Conservation (phyloP, 176 grass and related monocot species). For the Tillandsia fasciculata region DNA sequence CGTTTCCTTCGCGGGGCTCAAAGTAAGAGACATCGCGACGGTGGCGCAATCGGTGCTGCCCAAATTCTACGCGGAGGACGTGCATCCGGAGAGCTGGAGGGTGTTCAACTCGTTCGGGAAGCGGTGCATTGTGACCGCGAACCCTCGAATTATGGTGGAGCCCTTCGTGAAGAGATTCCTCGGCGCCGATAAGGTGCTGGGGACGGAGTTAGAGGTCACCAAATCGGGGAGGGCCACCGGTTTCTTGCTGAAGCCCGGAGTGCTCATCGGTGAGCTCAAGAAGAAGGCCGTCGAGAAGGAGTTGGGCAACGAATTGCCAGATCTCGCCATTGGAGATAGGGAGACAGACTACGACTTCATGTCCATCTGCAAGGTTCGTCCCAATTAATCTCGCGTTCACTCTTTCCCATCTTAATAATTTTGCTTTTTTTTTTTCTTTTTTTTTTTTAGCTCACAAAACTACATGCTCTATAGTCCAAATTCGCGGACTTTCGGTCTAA, state of each 20-base stretch:
- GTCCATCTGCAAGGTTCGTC: constrained; percentile 78
- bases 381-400: neutral
- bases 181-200: constrained; percentile 63
- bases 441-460: neutral
- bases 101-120: constrained; percentile 74
- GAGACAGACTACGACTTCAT: constrained; percentile 78
- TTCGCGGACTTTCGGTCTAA: no score
- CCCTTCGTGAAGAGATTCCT: constrained; percentile 58
- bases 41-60: constrained; percentile 77
- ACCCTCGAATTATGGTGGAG: constrained; percentile 71
- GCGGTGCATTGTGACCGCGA: constrained; percentile 64
- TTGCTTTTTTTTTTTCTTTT: neutral
- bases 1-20: constrained; percentile 68
- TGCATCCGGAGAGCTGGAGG: constrained; percentile 95
- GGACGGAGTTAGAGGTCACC: constrained; percentile 77
- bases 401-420: neutral
- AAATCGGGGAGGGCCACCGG: constrained; percentile 74
- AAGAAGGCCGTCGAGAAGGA: constrained; percentile 58
- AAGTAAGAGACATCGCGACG: constrained; percentile 69
- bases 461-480: no score
- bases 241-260: constrained; percentile 55
- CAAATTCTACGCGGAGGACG: constrained; percentile 82
- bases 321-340: constrained; percentile 71
- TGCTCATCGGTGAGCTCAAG: constrained; percentile 69
- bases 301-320: constrained; percentile 43